phyloP scores from a whole-genome alignment of 2,329 filamentous ascomycete species.

The Lasiodiplodia gonubiensis region DNA sequence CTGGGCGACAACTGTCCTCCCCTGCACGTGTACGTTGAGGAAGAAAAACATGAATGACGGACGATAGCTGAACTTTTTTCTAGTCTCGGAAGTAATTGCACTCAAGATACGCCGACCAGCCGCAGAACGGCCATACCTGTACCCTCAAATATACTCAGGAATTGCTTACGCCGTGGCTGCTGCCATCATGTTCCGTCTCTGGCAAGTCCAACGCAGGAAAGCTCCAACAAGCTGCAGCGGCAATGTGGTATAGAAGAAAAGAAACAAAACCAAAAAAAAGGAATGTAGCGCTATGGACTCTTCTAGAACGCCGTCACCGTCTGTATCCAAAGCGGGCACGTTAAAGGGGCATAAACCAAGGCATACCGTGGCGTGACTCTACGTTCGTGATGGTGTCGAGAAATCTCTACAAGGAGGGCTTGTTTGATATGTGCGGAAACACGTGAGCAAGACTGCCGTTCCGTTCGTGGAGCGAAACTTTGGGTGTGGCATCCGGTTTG shows the following conservation, averaged over 20 bases:
- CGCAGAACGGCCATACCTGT: conserved; percentile 41
- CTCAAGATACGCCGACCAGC: conserved; percentile 45
- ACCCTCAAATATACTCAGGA: conserved; percentile 48
- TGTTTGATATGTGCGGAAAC: conserved; percentile 39
- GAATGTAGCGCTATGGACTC: neutral
- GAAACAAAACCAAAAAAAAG: neutral
- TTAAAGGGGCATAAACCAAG: too few species aligned
- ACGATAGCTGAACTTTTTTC: conserved; percentile 5
- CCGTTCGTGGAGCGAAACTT: conserved; percentile 5
- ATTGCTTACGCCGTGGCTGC: conserved; percentile 44
- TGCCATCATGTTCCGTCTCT: conserved; percentile 39
- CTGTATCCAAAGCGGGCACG: neutral
- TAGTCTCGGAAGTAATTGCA: conserved; percentile 50
- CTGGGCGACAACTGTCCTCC: conserved; percentile 46
- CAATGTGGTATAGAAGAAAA: neutral
- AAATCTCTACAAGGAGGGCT: conserved; percentile 52
- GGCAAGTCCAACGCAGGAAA: conserved; percentile 20
- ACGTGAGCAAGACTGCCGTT: conserved; percentile 38
- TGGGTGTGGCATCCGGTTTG: conserved; percentile 7
- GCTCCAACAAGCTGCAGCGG: neutral
- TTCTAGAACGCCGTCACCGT: neutral
- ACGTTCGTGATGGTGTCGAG: too few species aligned
- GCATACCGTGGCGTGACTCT: too few species aligned
- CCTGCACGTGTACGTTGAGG: conserved; percentile 42
- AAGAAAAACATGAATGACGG: neutral